These are phyloP conservation scores for Atkinsonella hypoxylon DNA, from an alignment of 2,329 filamentous ascomycete genomes.

Conservation along the genomic window DNA sequence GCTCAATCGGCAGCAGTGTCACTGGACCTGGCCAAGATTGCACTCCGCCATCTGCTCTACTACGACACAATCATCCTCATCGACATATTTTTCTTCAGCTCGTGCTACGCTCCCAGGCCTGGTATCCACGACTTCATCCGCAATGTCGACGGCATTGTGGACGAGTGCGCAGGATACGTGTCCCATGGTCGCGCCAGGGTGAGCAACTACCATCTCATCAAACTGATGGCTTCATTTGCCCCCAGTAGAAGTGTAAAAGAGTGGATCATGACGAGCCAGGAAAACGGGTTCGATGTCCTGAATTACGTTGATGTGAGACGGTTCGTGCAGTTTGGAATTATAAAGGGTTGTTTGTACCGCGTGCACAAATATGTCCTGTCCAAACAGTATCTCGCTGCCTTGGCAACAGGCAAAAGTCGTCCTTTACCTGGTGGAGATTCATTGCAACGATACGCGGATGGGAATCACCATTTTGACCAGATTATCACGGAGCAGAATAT, in stretches of 20 bases:
- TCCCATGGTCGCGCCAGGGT: constrained; percentile 36
- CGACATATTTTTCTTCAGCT: constrained; percentile 89
- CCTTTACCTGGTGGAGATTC: constrained; percentile 32
- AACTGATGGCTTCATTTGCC: constrained; percentile 74
- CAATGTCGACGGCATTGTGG: constrained; percentile 62
- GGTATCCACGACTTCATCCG: constrained; percentile 70
- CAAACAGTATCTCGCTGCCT: constrained; percentile 44
- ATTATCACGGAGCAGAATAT: constrained; percentile 67
- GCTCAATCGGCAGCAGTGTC: constrained; percentile 77
- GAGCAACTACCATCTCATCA: constrained; percentile 56
- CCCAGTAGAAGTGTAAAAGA: constrained; percentile 77
- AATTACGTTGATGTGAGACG: constrained; percentile 75
- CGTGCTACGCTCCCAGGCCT: constrained; percentile 73
- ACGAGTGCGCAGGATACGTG: constrained; percentile 82
- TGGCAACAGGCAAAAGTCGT: constrained; percentile 41
- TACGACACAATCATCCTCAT: constrained; percentile 84
- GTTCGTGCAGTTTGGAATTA: constrained; percentile 89
- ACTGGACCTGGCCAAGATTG: constrained; percentile 72
- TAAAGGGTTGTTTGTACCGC: constrained; percentile 87
- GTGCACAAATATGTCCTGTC: constrained; percentile 83
- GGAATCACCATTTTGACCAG: constrained; percentile 67
- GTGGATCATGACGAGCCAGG: constrained; percentile 69
- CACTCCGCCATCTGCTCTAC: constrained; percentile 80
- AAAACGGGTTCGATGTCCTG: constrained; percentile 52
- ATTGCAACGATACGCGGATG: constrained; percentile 59